Base-by-base conservation (phyloP, 208 protist genomes). In the Angomonas desouzai region DNA sequence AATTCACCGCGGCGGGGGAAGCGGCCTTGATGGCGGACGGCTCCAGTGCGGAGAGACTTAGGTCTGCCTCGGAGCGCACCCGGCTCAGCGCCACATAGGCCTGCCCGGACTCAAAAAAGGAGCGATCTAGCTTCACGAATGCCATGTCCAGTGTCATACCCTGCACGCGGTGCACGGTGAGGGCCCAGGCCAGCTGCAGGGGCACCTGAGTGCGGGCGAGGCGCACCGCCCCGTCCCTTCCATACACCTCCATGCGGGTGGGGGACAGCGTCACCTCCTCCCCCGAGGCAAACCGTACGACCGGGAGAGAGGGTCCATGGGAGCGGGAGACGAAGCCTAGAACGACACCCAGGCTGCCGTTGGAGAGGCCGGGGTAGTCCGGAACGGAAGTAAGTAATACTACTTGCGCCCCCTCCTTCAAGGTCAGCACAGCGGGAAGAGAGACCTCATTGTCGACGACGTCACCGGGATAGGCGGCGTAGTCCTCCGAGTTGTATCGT, bases 131-230 rank as follows among this genome's bases (percentile, higher is more conserved):
- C 48, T 82, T 72, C 20, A 92, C 76, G 28, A 62, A 64, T 0
- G 70, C 55, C 71, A 76, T 72, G 48, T 70, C 68, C 48, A 96
- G 70, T 22, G 84, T 83, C 90, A 98, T 92, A 38, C 97, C 97
- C 66, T 99, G 96, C 38, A 82, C 82, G 29, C 98, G 97, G 69
- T 99, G 95, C 56, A 98, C 93, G 20, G 94, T 97, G 29, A 98
- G 74, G 3, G 94, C 93, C 83, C 92, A 99, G 13, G 94, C 96
- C 7, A 98, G 75, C 47, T 78, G 79, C 23, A 99, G 76, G 45
- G 97, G 97, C 27, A 98, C 70, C 73, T 94, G 88, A 30, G 43
- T 70, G 43, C 62, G 86, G 28, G 63, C 74, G 53, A 76, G 48
- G 28, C 32, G 80, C 65, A 69, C 76, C 64, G 62, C 56, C 3